Base-by-base conservation (phyloP, 129 eudicot species). In the Daucus carota region DNA sequence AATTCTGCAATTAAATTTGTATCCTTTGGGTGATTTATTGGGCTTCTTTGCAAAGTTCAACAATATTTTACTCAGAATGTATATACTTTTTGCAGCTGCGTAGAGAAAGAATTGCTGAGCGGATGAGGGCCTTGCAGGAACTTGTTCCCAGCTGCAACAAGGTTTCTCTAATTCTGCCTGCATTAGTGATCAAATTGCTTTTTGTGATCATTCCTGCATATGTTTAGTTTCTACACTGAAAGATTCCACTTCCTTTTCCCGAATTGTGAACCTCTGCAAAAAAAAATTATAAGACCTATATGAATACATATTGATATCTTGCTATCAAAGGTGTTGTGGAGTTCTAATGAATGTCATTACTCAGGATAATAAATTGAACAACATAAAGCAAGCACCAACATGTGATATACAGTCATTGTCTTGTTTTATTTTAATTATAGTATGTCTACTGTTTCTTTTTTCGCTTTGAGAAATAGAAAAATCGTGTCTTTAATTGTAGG, bases 51-150 rank as follows among this genome's bases (percentile, higher is more conserved):
- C 41, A 74, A 52, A n/a, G 8, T 73, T 32, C 31, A 11, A 46
- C 41, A 34, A 18, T 18, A 73, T 8, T 48, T 73, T 33, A 32
- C 29, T 72, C 26, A 77, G 70, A 75, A 20, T 68, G 16, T 81
- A 18, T 47, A 22, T n/a, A 71, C 45, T 18, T 75, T 79, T 75
- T 77, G 76, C 88, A 93, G 98, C 79, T 88, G 73, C 91, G 98
- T 15, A 86, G 98, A 77, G 98, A 93, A 82, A 93, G 97, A 75
- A 93, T 93, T 82, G 93, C 98, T 3, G 98, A 93, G 77, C 85
- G 98, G 74, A 93, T 93, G 92, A 89, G 90, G 86, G 98, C 97
- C 50, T 84, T 93, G 84, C 98, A 93, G 83, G 98, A 93, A 80
- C 90, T 93, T 72, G 93, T 93, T 80, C 98, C 98, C 42, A 93